A percentile compares a stretch with the other conserved stretches of the same genome.
phyloP scores from a whole-genome alignment of 768 basidiomycete species.

The Kwoniella pini region DNA sequence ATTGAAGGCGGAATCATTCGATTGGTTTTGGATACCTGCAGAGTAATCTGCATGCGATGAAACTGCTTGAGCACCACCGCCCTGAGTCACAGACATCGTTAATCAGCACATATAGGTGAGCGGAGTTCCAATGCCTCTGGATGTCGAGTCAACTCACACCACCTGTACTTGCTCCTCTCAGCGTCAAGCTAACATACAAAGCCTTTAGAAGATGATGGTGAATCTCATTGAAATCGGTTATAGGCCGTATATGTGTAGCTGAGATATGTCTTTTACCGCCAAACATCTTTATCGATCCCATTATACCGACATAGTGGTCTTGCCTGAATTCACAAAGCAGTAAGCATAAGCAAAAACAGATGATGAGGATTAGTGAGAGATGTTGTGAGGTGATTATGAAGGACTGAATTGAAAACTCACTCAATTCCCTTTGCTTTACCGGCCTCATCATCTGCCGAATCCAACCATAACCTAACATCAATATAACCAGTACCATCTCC shows the following conservation, averaged over 20 bases:
- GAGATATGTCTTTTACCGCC: constrained; percentile 79
- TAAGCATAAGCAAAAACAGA: constrained; percentile 2
- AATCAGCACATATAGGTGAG: not conserved
- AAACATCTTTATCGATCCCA: constrained; percentile 80
- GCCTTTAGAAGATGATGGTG: constrained; percentile 79
- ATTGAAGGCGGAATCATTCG: constrained; percentile 55
- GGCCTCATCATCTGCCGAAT: constrained; percentile 64
- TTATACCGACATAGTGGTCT: constrained; percentile 74
- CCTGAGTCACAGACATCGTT: constrained; percentile 7
- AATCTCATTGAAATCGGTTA: constrained; percentile 72
- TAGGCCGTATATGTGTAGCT: constrained; percentile 68
- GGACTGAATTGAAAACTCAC: constrained; percentile 36
- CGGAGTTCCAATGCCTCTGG: not conserved
- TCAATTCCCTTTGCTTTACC: constrained; percentile 52
- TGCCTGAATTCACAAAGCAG: constrained; percentile 59
- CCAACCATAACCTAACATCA: constrained; percentile 65
- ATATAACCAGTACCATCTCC: constrained; percentile 74
- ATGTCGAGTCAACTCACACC: constrained; percentile 18
- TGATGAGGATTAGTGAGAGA: not conserved
- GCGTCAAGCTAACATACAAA: constrained; percentile 66
- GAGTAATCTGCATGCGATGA: constrained; percentile 21
- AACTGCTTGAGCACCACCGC: constrained; percentile 2
- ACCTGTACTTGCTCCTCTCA: constrained; percentile 64
- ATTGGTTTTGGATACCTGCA: constrained; percentile 20
- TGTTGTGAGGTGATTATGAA: not conserved